Conservation (phyloP, 352 stramenopile genomes). For the Aphanomyces euteiches region DNA sequence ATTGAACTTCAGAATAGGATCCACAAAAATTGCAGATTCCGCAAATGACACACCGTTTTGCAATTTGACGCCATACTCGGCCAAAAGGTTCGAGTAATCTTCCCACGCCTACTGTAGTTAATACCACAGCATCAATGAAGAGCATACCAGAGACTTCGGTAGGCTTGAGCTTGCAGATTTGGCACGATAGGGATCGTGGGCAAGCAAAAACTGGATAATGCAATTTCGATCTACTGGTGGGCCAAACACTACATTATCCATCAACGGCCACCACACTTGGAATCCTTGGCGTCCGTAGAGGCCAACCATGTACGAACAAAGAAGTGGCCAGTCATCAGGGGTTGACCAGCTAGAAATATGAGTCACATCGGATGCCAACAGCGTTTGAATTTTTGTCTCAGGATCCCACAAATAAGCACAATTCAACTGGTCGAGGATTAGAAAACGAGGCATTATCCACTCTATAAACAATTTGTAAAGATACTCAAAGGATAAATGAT, state of each 20-base stretch:
- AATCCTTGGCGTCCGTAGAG: slow-evolving; percentile 73
- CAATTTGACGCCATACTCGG: slow-evolving; percentile 64
- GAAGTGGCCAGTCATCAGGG: slow-evolving; percentile 52
- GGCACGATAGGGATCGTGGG: slow-evolving; percentile 72
- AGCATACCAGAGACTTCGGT: neutral
- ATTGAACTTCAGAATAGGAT: slow-evolving; percentile 75
- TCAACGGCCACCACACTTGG: slow-evolving; percentile 65
- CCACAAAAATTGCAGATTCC: slow-evolving; percentile 24
- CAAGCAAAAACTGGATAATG: slow-evolving; percentile 66
- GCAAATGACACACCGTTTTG: neutral
- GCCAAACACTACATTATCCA: slow-evolving; percentile 63
- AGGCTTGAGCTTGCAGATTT: slow-evolving; percentile 42
- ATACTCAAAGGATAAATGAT: neutral
- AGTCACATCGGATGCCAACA: slow-evolving; percentile 67
- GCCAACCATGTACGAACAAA: slow-evolving; percentile 60
- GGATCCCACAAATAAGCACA: slow-evolving; percentile 72
- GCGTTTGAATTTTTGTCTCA: slow-evolving; percentile 57
- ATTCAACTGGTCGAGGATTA: slow-evolving; percentile 20
- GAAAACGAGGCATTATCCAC: slow-evolving; percentile 22
- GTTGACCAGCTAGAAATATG: slow-evolving; percentile 46
- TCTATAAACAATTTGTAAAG: neutral
- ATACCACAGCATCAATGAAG: neutral
- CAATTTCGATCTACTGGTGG: slow-evolving; percentile 47
- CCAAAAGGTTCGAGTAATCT: slow-evolving; percentile 37
- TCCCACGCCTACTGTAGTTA: neutral